A percentile compares a stretch with the other conserved stretches of the same genome.
phyloP scores from a whole-genome alignment of 768 basidiomycete genomes.

The Mycena filopes region DNA sequence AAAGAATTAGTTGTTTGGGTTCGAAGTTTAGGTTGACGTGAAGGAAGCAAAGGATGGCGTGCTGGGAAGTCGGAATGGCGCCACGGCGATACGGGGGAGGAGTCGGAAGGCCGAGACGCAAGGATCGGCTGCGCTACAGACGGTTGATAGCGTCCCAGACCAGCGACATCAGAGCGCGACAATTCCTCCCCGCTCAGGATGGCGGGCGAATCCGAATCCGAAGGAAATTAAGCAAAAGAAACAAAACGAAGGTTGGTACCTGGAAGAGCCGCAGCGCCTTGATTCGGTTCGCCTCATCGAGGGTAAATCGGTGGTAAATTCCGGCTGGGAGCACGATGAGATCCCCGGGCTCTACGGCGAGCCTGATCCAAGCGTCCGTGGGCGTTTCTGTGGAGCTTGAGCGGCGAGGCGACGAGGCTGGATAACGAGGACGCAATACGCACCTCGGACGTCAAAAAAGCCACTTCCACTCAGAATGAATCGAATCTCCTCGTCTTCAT shows the following conservation, averaged over 20 bases:
- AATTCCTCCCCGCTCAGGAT: no score
- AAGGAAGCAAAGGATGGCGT: neutral
- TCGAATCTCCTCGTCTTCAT: conserved; percentile 96
- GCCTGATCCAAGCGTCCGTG: conserved; percentile 83
- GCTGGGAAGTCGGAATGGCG: no score
- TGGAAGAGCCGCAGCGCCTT: conserved; percentile 67
- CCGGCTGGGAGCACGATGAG: conserved; percentile 89
- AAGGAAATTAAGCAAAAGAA: neutral
- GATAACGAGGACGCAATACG: no score
- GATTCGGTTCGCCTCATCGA: conserved; percentile 80
- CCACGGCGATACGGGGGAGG: no score
- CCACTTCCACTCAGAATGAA: conserved; percentile 89
- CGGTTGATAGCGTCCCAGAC: no score
- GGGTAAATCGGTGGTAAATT: conserved; percentile 95
- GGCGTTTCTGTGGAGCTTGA: conserved; percentile 71
- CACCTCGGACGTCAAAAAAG: conserved; percentile 92
- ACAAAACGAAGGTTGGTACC: neutral
- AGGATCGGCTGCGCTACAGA: no score
- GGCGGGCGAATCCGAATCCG: no score
- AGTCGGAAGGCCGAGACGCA: no score
- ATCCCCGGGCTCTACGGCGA: conserved; percentile 81
- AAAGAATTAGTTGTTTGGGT: neutral
- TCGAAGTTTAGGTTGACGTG: no score
- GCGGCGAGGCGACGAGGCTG: no score
- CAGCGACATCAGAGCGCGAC: no score